A percentile compares a stretch with the other conserved stretches of the same genome.
Evolutionary conservation across 257 asterid species (phyloP).

Genomic region (Linaria vulgaris): DNA sequence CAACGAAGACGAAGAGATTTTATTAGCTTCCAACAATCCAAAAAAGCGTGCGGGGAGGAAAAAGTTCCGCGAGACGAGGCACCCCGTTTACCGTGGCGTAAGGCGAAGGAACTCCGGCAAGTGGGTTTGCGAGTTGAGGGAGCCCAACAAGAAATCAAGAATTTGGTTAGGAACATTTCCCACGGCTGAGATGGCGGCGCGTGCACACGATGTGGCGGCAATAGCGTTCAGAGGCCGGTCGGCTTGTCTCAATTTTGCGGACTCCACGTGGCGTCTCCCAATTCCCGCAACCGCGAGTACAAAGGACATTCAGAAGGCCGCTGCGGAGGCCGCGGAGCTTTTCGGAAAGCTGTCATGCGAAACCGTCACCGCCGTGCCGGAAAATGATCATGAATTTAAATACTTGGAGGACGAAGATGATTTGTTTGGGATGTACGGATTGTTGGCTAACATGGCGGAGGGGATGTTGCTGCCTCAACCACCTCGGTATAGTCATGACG

Average conservation of each 20-base stretch:
- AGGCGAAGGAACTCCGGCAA: too few relatives aligned
- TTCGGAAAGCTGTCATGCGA: conserved; percentile 30
- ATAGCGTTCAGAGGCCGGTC: conserved; percentile 60
- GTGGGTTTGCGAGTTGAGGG: too few relatives aligned
- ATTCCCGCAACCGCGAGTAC: conserved; percentile 48
- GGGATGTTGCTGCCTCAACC: conserved; percentile 67
- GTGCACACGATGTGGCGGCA: conserved; percentile 67
- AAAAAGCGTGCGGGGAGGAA: conserved; percentile 56
- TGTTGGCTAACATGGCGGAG: conserved; percentile 47
- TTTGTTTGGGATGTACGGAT: conserved; percentile 41
- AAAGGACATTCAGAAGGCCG: conserved; percentile 59
- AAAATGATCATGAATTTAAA: background rate
- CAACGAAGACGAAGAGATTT: conserved; percentile 40
- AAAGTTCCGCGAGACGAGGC: conserved; percentile 59
- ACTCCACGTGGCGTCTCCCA: conserved; percentile 60
- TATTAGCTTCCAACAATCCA: conserved; percentile 50
- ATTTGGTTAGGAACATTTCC: conserved; percentile 75
- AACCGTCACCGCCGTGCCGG: background rate
- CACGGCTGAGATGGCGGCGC: conserved; percentile 69
- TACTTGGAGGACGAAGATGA: conserved; percentile 36
- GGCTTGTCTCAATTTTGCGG: conserved; percentile 67
- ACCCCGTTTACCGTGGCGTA: too few relatives aligned
- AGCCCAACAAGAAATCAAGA: conserved; percentile 56
- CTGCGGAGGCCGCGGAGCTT: conserved; percentile 54
- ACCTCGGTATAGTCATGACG: conserved; percentile 31